These are phyloP conservation scores for Candida alai DNA, from an alignment of 805 yeast species.

Conservation along the genomic window DNA sequence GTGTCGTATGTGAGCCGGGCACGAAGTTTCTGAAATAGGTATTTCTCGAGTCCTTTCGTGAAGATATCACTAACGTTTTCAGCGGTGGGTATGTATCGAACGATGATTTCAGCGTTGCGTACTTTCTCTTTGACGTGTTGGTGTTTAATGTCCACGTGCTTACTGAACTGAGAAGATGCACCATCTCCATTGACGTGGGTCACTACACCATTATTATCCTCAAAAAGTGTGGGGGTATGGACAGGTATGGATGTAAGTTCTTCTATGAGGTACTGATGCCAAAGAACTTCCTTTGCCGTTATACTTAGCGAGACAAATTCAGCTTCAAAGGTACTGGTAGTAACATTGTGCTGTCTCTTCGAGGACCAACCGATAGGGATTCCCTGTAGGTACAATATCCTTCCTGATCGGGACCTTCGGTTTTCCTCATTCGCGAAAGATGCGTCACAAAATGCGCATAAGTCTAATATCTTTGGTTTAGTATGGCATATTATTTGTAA, in stretches of 20 bases:
- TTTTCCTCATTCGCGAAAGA: not conserved
- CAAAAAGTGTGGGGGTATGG: not conserved
- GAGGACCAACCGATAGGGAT: not conserved
- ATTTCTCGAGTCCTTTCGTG: not conserved
- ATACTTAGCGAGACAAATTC: not conserved
- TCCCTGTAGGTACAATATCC: not conserved
- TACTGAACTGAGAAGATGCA: not conserved
- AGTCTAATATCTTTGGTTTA: not conserved
- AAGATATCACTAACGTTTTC: not conserved
- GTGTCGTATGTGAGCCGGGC: not conserved
- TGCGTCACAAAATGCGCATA: slow-evolving; percentile 1
- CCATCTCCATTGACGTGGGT: not conserved
- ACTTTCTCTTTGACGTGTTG: not conserved
- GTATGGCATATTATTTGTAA: not conserved
- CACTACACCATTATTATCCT: not conserved
- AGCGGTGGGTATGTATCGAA: not conserved
- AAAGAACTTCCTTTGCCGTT: not conserved
- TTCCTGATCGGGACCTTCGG: not conserved
- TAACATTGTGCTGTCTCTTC: not conserved
- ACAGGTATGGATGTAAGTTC: not conserved
- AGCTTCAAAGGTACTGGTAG: not conserved
- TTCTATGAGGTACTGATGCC: not conserved
- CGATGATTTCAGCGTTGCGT: not conserved
- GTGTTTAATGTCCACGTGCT: not conserved
- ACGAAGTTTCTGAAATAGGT: not conserved